A percentile compares a stretch with the other conserved stretches of the same genome.
These are phyloP conservation scores for Blastobotrys indianensis DNA, from an alignment of 1,139 yeast genomes.

Conservation along the genomic window DNA sequence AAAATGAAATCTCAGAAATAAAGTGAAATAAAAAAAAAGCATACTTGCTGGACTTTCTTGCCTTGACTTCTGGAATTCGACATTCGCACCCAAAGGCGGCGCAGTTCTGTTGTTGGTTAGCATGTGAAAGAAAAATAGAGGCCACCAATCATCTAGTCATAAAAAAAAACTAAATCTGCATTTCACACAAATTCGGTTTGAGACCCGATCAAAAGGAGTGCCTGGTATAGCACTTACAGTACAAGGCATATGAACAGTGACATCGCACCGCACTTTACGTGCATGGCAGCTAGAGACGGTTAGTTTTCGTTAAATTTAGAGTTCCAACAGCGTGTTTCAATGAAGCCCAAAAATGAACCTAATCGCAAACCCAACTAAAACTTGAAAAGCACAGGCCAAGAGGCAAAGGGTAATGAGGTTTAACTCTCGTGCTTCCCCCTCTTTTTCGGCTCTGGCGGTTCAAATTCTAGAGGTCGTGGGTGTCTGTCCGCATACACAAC, in stretches of 20 bases:
- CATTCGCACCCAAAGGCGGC: slow-evolving; percentile 74
- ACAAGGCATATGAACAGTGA: slow-evolving; percentile 66
- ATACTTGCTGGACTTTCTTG: slow-evolving; percentile 11
- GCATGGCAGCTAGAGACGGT: slow-evolving; percentile 45
- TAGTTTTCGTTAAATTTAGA: slow-evolving; percentile 3
- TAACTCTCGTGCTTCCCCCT: neutral
- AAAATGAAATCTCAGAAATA: neutral
- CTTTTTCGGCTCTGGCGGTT: neutral
- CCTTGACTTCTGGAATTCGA: slow-evolving; percentile 48
- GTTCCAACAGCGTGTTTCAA: too few relatives aligned
- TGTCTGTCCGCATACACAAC: too few relatives aligned
- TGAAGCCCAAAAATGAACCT: too few relatives aligned
- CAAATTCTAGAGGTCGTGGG: too few relatives aligned
- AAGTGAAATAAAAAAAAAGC: neutral
- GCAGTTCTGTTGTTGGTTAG: slow-evolving; percentile 42
- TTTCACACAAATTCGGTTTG: neutral
- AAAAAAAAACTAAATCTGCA: neutral
- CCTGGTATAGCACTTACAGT: slow-evolving; percentile 37
- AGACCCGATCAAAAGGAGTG: neutral
- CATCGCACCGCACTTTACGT: slow-evolving; percentile 68
- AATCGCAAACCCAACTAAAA: too few relatives aligned
- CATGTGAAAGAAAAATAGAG: neutral
- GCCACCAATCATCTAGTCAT: too few relatives aligned
- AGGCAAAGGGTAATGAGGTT: neutral
- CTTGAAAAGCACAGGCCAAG: too few relatives aligned